A percentile compares a stretch with the other conserved stretches of the same genome.
Conservation (phyloP, 495 filamentous ascomycete genomes). For the Penicillium riverlandense region DNA sequence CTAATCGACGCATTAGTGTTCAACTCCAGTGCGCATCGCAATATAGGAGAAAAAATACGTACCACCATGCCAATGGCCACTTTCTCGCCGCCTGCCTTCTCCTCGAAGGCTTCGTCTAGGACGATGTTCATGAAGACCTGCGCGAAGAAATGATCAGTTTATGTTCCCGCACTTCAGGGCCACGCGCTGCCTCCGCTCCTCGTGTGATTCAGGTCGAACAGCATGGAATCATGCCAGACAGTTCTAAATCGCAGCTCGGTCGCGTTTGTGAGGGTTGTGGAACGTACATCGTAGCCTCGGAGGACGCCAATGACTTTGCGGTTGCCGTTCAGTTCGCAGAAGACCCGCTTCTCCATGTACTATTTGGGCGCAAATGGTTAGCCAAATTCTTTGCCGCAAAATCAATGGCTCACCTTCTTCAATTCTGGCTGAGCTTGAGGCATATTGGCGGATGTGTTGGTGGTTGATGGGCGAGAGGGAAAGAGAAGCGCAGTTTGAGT, state of each 20-base stretch:
- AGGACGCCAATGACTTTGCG: slow-evolving; percentile 94
- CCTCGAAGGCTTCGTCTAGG: slow-evolving; percentile 94
- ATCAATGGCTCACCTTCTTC: slow-evolving; percentile 66
- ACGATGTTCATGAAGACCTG: slow-evolving; percentile 99
- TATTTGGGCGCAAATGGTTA: slow-evolving; percentile 30
- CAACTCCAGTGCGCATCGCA: too few species aligned
- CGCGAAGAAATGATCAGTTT: slow-evolving; percentile 1
- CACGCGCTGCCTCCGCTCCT: too few species aligned
- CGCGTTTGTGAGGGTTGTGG: too few species aligned
- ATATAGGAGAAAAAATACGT: slow-evolving; percentile 19
- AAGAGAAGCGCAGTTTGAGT: slow-evolving; percentile 18
- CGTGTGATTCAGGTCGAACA: too few species aligned
- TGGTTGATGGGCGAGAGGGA: slow-evolving; percentile 5
- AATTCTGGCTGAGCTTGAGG: slow-evolving; percentile 98
- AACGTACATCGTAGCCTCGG: slow-evolving; percentile 86
- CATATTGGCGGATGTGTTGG: slow-evolving; percentile 54
- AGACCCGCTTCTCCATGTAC: slow-evolving; percentile 99
- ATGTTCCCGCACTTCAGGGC: background rate
- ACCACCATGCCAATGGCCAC: slow-evolving; percentile 89
- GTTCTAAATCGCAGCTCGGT: too few species aligned
- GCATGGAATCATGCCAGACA: too few species aligned
- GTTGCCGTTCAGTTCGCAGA: slow-evolving; percentile 95
- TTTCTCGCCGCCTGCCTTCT: slow-evolving; percentile 89
- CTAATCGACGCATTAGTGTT: slow-evolving; percentile 16
- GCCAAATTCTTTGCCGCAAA: background rate